Conservation (phyloP, 2,329 filamentous ascomycete genomes). For the Ophiostoma tasmaniense region DNA sequence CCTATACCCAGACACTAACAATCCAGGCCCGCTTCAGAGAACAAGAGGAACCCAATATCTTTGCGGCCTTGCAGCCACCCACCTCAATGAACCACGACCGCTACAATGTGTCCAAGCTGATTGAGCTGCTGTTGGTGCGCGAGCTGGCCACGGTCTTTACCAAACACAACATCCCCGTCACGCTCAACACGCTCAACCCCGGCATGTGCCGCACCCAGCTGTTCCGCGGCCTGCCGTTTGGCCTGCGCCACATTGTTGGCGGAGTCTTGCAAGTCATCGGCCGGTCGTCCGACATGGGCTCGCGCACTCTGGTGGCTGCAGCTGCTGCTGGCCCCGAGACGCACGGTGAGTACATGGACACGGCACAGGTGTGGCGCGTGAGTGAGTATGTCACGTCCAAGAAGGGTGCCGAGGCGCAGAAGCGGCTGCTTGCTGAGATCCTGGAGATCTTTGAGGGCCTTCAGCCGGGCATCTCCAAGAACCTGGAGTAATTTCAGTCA, state of each 20-base stretch:
- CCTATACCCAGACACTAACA: background rate
- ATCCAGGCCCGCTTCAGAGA: conserved; percentile 29
- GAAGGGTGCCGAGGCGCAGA: conserved; percentile 30
- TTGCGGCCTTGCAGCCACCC: conserved; percentile 28
- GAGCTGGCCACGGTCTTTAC: conserved; percentile 30
- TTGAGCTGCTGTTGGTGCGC: conserved; percentile 27
- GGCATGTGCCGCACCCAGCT: conserved; percentile 35
- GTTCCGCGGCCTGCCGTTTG: conserved; percentile 29
- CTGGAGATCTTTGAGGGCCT: conserved; percentile 35
- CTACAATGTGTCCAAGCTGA: conserved; percentile 31
- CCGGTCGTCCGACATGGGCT: conserved; percentile 33
- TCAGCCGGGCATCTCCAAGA: conserved; percentile 31
- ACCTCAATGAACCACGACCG: conserved; percentile 26
- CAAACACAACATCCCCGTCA: conserved; percentile 26
- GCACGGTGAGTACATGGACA: conserved; percentile 35
- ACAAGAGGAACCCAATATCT: conserved; percentile 25
- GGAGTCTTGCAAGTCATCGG: conserved; percentile 24
- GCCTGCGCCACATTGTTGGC: conserved; percentile 23
- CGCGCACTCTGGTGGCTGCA: conserved; percentile 32
- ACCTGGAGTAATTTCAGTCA: conserved; percentile 17
- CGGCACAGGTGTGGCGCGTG: conserved; percentile 26
- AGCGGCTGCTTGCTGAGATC: conserved; percentile 36
- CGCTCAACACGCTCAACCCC: conserved; percentile 34
- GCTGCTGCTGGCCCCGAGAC: conserved; percentile 31
- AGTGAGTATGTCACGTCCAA: conserved; percentile 30